A percentile compares a stretch with the other conserved stretches of the same genome.
These are phyloP conservation scores for Malus hybrid DNA, from an alignment of 331 rosid species.

Conservation along the genomic window DNA sequence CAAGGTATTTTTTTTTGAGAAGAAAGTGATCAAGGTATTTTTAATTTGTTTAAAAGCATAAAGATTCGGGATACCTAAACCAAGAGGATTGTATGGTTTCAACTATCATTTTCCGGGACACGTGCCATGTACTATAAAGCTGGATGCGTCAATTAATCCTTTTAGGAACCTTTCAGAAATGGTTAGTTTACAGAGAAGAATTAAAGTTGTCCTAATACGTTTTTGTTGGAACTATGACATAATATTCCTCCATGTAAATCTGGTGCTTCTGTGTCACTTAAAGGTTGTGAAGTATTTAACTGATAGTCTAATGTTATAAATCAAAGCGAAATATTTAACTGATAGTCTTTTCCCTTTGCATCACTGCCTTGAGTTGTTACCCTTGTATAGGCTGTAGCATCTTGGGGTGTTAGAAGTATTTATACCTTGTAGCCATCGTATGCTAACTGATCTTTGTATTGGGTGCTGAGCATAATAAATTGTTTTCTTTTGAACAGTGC, in stretches of 20 bases:
- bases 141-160: constrained; percentile 1
- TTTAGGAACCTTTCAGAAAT: not conserved
- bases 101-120: not conserved
- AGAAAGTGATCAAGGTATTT: not conserved
- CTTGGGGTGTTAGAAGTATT: not conserved
- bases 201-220: not conserved
- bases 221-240: not conserved
- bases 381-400: not conserved
- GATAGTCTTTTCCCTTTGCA: not conserved
- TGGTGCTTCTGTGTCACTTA: not conserved
- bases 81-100: not conserved
- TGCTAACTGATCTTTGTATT: constrained; percentile 13
- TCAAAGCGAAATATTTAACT: not conserved
- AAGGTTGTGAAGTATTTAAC: not conserved
- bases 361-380: not conserved
- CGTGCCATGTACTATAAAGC: not conserved
- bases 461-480: constrained; percentile 6
- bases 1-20: not conserved
- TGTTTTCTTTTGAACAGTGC: constrained; percentile 43
- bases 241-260: not conserved
- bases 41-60: not conserved
- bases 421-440: not conserved
- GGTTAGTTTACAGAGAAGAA: not conserved
- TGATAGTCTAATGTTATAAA: not conserved
- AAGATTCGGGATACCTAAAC: not conserved